These are phyloP conservation scores for Saccharomycopsis sp. DNA, from an alignment of 805 yeast species.

Conservation along the genomic window DNA sequence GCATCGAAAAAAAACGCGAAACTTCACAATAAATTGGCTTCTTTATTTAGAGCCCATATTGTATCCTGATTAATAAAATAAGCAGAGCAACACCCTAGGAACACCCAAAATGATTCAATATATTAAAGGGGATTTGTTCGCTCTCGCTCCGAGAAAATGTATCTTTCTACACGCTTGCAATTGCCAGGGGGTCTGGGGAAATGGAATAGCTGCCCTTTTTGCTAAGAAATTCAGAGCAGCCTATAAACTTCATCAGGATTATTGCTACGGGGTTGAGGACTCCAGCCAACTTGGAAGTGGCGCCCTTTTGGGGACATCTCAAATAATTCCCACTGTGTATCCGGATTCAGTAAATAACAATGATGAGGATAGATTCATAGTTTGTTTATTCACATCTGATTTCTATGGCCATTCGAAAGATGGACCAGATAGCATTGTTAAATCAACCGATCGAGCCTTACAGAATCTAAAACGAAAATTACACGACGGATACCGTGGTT, in stretches of 20 bases:
- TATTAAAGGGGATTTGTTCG: constrained; percentile 53
- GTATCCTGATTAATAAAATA: too few relatives aligned
- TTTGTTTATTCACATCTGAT: constrained; percentile 69
- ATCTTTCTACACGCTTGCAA: constrained; percentile 77
- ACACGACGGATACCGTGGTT: background rate
- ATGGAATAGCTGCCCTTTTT: constrained; percentile 67
- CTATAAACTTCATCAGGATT: constrained; percentile 8
- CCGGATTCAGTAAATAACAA: constrained; percentile 31
- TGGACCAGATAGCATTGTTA: constrained; percentile 39
- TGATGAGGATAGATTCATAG: constrained; percentile 33
- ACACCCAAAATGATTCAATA: constrained; percentile 29
- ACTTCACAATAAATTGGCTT: background rate
- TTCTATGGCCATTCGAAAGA: constrained; percentile 41
- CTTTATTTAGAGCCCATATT: background rate
- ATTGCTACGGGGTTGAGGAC: constrained; percentile 37
- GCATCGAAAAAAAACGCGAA: background rate
- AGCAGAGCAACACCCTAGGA: too few relatives aligned
- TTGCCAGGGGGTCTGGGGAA: constrained; percentile 77
- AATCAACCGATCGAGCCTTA: constrained; percentile 46
- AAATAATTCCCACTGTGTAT: constrained; percentile 34
- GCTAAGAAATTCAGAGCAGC: constrained; percentile 50
- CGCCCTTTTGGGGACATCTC: constrained; percentile 48
- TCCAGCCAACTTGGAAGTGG: constrained; percentile 23
- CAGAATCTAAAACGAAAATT: constrained; percentile 39
- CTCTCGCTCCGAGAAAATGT: constrained; percentile 30